Percentiles rank a stretch among this genome's conserved stretches.
phyloP scores from a whole-genome alignment of 306 rosid species.

The Sechiopsis laciniata region DNA sequence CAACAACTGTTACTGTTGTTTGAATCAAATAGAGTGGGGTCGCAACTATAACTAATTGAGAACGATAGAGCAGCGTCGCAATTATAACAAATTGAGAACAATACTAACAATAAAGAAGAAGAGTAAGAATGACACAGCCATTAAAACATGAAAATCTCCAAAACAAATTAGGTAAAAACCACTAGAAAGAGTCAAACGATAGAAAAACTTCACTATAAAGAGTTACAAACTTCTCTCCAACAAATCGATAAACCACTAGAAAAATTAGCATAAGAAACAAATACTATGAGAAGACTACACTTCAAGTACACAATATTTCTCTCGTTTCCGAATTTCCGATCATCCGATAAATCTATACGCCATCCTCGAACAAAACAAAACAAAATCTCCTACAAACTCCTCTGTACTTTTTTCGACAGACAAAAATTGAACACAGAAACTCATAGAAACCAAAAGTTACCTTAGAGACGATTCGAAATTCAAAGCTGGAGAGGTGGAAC shows the following conservation, averaged over 20 bases:
- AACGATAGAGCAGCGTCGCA: too few species aligned
- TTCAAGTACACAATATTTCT: background rate
- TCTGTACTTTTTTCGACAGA: background rate
- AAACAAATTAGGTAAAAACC: too few species aligned
- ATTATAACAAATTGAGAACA: too few species aligned
- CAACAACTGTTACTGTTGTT: too few species aligned
- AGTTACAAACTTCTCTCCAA: too few species aligned
- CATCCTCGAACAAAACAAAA: background rate
- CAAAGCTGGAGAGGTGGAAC: conserved; percentile 56
- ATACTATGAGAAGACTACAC: background rate
- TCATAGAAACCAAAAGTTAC: conserved; percentile 16
- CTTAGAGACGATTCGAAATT: conserved; percentile 57
- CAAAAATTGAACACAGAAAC: background rate
- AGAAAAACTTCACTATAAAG: too few species aligned
- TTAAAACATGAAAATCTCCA: too few species aligned
- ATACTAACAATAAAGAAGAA: too few species aligned
- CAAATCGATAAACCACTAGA: background rate
- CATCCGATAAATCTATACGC: background rate
- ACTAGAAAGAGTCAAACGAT: too few species aligned
- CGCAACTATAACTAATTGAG: too few species aligned
- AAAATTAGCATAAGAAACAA: background rate
- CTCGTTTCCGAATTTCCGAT: background rate
- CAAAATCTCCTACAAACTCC: conserved; percentile 2
- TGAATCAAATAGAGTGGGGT: too few species aligned
- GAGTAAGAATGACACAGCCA: too few species aligned